phyloP scores from a whole-genome alignment of 2,329 filamentous ascomycete genomes.

The Ophiocordyceps camponoti-floridani region DNA sequence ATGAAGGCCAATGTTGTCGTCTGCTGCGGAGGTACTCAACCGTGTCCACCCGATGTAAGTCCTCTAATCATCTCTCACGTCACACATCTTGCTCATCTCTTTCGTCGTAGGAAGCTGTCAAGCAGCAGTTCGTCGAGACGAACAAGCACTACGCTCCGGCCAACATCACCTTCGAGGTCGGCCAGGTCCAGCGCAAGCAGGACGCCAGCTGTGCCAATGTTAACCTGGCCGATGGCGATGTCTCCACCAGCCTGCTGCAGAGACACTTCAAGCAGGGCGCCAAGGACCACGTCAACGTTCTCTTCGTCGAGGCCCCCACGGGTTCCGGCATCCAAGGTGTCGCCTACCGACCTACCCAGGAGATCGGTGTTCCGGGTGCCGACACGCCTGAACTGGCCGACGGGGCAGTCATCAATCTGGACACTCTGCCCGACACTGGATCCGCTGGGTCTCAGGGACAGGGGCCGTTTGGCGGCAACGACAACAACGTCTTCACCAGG shows the following conservation, averaged over 20 bases:
- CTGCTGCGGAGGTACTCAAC: not conserved
- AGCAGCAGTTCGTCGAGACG: not conserved
- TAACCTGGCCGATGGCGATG: not conserved
- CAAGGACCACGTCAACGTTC: not conserved
- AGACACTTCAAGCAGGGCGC: not conserved
- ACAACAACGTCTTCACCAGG: not conserved
- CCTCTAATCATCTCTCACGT: not conserved
- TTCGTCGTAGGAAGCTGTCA: not conserved
- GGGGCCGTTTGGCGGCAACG: not conserved
- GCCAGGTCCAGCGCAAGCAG: not conserved
- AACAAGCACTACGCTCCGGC: not conserved
- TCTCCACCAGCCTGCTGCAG: not conserved
- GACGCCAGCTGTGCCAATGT: not conserved
- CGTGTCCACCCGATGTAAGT: not conserved
- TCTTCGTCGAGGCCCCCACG: not conserved
- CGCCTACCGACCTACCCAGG: not conserved
- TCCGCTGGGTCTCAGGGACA: too few relatives aligned
- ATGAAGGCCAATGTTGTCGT: not conserved
- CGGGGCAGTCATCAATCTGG: not conserved
- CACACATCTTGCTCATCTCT: not conserved
- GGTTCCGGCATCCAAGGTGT: not conserved
- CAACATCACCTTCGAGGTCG: not conserved
- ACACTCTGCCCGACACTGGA: not conserved
- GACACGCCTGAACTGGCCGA: not conserved
- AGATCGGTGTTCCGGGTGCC: not conserved